Conservation (phyloP, 73 alveolate genomes). For the Paramecium octaurelia region DNA sequence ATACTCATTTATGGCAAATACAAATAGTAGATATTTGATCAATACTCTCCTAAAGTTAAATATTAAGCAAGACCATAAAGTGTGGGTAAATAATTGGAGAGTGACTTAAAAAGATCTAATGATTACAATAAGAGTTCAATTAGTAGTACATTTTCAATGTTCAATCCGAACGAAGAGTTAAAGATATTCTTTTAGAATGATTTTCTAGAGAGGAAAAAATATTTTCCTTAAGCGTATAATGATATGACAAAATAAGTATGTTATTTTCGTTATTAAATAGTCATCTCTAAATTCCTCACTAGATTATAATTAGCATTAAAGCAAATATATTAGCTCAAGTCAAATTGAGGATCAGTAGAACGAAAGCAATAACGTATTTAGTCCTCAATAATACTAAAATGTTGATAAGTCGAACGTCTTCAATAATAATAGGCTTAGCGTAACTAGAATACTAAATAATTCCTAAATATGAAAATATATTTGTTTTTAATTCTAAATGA, state of each 20-base stretch:
- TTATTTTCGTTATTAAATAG: not conserved
- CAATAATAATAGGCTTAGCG: constrained; percentile 36
- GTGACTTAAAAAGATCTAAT: constrained; percentile 21
- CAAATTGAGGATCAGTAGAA: not conserved
- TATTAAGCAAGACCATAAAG: not conserved
- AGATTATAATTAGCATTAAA: not conserved
- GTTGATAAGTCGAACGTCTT: not conserved
- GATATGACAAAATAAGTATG: not conserved
- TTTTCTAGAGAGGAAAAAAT: constrained; percentile 4
- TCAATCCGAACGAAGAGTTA: constrained; percentile 36
- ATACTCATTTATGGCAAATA: not conserved
- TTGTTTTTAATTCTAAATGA: not conserved
- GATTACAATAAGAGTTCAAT: constrained; percentile 27
- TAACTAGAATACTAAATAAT: constrained; percentile 22
- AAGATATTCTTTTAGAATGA: constrained; percentile 33
- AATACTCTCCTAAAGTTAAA: not conserved
- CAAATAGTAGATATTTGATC: not conserved
- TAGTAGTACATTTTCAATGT: constrained; percentile 28
- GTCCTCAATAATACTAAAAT: not conserved
- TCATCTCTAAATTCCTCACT: not conserved
- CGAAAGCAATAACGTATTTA: not conserved
- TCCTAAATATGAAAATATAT: not conserved
- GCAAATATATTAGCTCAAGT: not conserved
- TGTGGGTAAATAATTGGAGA: constrained; percentile 2
- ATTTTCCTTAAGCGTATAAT: not conserved